Evolutionary conservation across 768 basidiomycete species (phyloP), one percentile per base, ranked within the genome.

Genomic region (Hortiboletus flavorubellus): DNA sequence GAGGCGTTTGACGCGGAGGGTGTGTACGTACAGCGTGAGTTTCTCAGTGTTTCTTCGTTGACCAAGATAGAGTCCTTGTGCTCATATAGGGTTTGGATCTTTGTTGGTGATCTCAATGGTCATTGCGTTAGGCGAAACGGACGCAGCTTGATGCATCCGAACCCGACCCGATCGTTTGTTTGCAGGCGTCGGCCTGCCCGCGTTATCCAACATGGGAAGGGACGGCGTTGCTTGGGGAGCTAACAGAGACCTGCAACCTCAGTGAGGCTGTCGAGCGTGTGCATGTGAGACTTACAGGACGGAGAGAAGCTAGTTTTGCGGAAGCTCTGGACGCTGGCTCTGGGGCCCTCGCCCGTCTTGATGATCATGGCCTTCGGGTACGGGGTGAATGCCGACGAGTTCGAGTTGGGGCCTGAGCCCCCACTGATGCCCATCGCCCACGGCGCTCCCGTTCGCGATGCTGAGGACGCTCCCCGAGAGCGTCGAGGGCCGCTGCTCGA

Each of bases 21-120:
- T 68, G 42, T 70, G 71, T 14, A 70, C 52, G 21, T 70, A 69
- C 30, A 70, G 69, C 0, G 54, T 70, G 23, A 72, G 66, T 30
- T 72, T 70, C 21, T 21, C 21, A 21, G 21, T 21, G 21, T 15
- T 60, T 64, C 70, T 70, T 72, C 70, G 26, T 70, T 70, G 26
- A 70, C 43, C 18, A 62, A 49, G 16, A 60, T 21, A 21, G 21
- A 21, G 21, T 21, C 21, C 21, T 21, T 21, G 21, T 21, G 21
- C 21, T 21, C 21, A 21, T 21, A 21, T 21, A 2, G 21, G 21
- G 21, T 21, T 21, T 21, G 1, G 21, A 21, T 21, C 21, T 21
- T 21, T 21, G 21, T 21, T 21, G 21, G 21, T 21, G 21, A 21
- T 21, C 21, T 21, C 21, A 21, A 21, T 21, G 21, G 21, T 21